phyloP scores from a whole-genome alignment of 139 green algal species.

The Asterochloris sp. region DNA sequence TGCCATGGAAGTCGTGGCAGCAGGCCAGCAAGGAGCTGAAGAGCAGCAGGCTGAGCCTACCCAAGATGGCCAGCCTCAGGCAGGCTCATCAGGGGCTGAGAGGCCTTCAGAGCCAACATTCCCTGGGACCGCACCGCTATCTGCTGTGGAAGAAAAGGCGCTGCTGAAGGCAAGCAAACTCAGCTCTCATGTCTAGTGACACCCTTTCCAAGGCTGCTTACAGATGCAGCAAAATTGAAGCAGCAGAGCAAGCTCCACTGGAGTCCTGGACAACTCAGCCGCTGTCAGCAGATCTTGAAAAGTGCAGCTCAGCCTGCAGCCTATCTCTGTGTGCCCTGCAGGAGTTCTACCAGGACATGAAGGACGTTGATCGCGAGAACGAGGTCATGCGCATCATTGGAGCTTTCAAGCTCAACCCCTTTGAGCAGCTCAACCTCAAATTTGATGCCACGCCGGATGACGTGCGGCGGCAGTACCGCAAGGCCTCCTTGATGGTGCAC shows the following conservation, averaged over 20 bases:
- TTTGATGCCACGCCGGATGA: slow-evolving; percentile 81
- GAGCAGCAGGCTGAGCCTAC: too few relatives aligned
- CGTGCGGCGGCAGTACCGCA: slow-evolving; percentile 84
- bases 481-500: slow-evolving; percentile 74
- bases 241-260: background rate
- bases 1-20: too few relatives aligned
- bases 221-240: too few relatives aligned
- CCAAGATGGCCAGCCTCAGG: too few relatives aligned
- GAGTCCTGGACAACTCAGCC: too few relatives aligned
- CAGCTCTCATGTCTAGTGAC: too few relatives aligned
- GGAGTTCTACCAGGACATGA: slow-evolving; percentile 86
- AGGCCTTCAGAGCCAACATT: too few relatives aligned
- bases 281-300: too few relatives aligned
- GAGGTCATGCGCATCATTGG: slow-evolving; percentile 90
- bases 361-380: slow-evolving; percentile 87
- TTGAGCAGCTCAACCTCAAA: slow-evolving; percentile 84
- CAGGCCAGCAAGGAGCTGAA: too few relatives aligned
- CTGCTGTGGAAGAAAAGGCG: slow-evolving; percentile 6
- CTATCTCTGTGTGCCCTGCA: slow-evolving; percentile 16
- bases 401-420: slow-evolving; percentile 97
- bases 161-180: slow-evolving; percentile 23
- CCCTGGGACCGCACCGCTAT: background rate
- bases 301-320: too few relatives aligned
- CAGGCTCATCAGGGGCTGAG: too few relatives aligned
- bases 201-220: background rate